These are phyloP conservation scores for Agaricales sp. DNA, from an alignment of 1,284 basidiomycete genomes.

Conservation along the genomic window DNA sequence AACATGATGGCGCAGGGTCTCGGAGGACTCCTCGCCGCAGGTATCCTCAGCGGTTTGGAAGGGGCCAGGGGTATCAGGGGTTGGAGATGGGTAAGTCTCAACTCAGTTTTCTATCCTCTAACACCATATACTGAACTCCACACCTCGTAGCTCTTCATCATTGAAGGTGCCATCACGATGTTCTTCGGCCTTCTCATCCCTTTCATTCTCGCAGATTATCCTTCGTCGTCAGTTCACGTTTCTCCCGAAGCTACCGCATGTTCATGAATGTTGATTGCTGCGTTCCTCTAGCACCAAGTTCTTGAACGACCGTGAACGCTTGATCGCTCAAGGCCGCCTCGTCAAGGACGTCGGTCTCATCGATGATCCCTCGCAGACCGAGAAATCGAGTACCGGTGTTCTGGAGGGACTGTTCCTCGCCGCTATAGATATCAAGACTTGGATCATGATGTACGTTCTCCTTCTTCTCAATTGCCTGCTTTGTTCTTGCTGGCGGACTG, in stretches of 20 bases:
- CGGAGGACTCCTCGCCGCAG: conserved; percentile 32
- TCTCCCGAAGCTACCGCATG: too few relatives aligned
- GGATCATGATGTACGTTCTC: conserved; percentile 16
- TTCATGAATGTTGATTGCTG: too few relatives aligned
- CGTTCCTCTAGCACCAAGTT: conserved; percentile 12
- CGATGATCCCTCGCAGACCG: conserved; percentile 12
- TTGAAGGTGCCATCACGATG: conserved; percentile 13
- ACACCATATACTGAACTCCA: too few relatives aligned
- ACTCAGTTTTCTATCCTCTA: too few relatives aligned
- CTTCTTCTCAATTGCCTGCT: conserved; percentile 3
- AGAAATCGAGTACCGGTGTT: conserved; percentile 11
- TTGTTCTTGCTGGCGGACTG: background rate
- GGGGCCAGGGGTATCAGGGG: conserved; percentile 29
- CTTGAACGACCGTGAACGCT: conserved; percentile 9
- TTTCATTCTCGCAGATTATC: conserved; percentile 13
- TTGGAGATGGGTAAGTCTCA: conserved; percentile 22
- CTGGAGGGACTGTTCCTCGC: conserved; percentile 23
- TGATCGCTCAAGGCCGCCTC: conserved; percentile 13
- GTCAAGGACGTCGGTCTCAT: conserved; percentile 12
- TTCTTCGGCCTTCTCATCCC: conserved; percentile 11
- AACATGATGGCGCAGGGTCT: conserved; percentile 17
- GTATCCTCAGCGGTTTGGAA: conserved; percentile 30
- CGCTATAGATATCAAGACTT: conserved; percentile 31
- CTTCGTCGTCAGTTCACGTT: conserved; percentile 10
- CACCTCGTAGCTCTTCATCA: conserved; percentile 13